Conservation (phyloP, 1,139 yeast genomes). For the Yamadazyma diospyri region DNA sequence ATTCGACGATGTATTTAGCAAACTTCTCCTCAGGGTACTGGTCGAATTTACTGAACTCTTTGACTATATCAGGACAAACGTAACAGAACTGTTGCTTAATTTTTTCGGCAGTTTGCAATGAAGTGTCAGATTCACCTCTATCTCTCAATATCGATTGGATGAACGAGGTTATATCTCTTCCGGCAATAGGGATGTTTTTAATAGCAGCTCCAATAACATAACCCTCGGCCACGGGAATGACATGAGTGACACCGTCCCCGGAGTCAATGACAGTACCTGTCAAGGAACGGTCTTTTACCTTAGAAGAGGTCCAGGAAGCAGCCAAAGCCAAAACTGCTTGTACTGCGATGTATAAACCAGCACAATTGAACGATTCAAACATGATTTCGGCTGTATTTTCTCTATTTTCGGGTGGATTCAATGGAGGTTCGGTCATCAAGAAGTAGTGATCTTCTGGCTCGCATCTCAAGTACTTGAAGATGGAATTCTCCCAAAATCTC, state of each 20-base stretch:
- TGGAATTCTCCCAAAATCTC: slow-evolving; percentile 96
- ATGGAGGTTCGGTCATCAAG: slow-evolving; percentile 93
- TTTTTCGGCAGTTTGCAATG: slow-evolving; percentile 91
- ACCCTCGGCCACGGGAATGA: slow-evolving; percentile 98
- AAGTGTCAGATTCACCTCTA: slow-evolving; percentile 93
- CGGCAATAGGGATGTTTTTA: slow-evolving; percentile 96
- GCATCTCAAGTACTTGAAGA: slow-evolving; percentile 91
- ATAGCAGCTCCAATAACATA: slow-evolving; percentile 97
- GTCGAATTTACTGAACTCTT: slow-evolving; percentile 92
- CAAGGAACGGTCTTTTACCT: slow-evolving; percentile 89
- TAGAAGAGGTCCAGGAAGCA: slow-evolving; percentile 97
- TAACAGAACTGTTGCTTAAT: slow-evolving; percentile 96
- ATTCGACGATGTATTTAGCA: slow-evolving; percentile 89
- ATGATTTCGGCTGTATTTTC: slow-evolving; percentile 97
- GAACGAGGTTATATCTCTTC: slow-evolving; percentile 92
- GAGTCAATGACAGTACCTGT: slow-evolving; percentile 98
- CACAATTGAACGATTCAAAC: slow-evolving; percentile 98
- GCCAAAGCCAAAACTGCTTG: slow-evolving; percentile 98
- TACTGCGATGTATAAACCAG: slow-evolving; percentile 96
- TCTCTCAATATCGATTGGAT: slow-evolving; percentile 93
- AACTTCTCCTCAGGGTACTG: slow-evolving; percentile 86
- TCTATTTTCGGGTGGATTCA: slow-evolving; percentile 97
- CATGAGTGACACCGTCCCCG: slow-evolving; percentile 98
- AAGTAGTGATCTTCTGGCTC: slow-evolving; percentile 99
- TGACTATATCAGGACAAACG: slow-evolving; percentile 96